phyloP scores from a whole-genome alignment of 306 rosid genomes.

The Morella rubra region DNA sequence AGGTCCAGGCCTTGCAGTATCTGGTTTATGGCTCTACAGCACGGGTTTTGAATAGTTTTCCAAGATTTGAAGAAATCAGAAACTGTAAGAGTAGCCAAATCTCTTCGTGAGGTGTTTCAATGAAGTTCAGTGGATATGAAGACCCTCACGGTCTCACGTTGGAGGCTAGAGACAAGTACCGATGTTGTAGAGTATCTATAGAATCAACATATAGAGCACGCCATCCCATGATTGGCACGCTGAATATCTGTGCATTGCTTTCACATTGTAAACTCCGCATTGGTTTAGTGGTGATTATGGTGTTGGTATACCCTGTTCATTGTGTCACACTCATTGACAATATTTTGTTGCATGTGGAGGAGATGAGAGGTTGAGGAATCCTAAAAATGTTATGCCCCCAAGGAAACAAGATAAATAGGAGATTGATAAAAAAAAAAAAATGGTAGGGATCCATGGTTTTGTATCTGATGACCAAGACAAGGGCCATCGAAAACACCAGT shows the following conservation, averaged over 20 bases:
- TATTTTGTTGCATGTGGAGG: background rate
- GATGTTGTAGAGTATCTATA: background rate
- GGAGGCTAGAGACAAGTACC: background rate
- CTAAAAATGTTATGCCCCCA: too few relatives aligned
- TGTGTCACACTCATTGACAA: background rate
- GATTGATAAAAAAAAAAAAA: too few relatives aligned
- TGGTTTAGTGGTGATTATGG: background rate
- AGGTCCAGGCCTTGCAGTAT: background rate
- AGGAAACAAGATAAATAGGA: too few relatives aligned
- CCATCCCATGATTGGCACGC: background rate
- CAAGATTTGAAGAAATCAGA: background rate
- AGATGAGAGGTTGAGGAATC: too few relatives aligned
- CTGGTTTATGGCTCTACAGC: background rate
- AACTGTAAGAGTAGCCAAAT: background rate
- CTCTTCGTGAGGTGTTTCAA: background rate
- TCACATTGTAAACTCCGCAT: background rate
- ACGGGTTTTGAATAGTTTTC: background rate
- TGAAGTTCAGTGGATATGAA: background rate
- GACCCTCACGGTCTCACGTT: background rate
- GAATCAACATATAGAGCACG: too few relatives aligned
- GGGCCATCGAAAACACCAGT: too few relatives aligned
- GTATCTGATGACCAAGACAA: too few relatives aligned
- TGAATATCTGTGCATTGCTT: slow-evolving; percentile 1
- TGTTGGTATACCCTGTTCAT: background rate
- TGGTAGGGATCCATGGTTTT: too few relatives aligned